These are phyloP conservation scores for Microsporum canis DNA, from an alignment of 2,329 filamentous ascomycete genomes.

Conservation along the genomic window DNA sequence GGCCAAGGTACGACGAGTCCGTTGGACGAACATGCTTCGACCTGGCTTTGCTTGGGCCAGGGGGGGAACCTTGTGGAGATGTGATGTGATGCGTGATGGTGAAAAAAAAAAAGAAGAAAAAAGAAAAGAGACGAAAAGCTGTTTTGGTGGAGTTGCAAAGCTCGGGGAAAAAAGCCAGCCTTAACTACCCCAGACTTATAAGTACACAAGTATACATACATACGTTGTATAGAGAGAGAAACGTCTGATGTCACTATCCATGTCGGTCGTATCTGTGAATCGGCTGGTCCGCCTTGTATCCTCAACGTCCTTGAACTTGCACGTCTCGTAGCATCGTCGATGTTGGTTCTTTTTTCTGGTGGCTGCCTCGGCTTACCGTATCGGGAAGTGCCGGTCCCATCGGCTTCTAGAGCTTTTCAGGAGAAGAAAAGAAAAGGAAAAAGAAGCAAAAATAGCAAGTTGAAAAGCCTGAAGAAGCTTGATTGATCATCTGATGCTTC, in stretches of 20 bases:
- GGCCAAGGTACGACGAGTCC: neutral
- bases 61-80: neutral
- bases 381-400: neutral
- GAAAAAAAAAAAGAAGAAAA: neutral
- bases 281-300: too few relatives aligned
- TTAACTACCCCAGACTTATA: neutral
- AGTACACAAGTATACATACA: neutral
- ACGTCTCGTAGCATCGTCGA: neutral
- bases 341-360: neutral
- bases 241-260: neutral
- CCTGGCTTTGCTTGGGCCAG: neutral
- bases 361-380: neutral
- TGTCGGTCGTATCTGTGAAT: neutral
- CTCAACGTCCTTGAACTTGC: too few relatives aligned
- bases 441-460: neutral
- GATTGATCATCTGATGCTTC: constrained; percentile 2
- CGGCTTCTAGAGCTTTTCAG: neutral
- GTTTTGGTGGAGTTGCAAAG: neutral
- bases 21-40: neutral
- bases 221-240: neutral
- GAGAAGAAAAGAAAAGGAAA: neutral
- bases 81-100: too few relatives aligned
- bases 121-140: neutral
- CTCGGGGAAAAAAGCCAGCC: neutral
- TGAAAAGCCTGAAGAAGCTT: neutral